Conservation (phyloP, 169 alveolate species). For the Perkinsus olseni region DNA sequence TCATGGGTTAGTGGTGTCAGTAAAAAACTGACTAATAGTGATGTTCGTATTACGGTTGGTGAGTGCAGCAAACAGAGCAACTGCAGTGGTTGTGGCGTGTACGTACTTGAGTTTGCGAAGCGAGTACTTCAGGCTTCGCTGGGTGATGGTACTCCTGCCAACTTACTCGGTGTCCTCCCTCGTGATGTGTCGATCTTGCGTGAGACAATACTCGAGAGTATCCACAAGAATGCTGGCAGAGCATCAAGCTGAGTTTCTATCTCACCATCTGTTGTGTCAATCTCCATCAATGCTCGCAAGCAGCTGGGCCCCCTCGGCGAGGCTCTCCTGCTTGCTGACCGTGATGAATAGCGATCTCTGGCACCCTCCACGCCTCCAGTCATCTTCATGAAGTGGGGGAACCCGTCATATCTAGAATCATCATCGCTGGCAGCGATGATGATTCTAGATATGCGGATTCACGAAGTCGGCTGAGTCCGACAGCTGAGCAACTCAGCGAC, state of each 20-base stretch:
- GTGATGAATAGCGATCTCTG: no score
- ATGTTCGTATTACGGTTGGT: background rate
- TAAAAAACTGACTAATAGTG: background rate
- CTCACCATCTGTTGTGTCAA: background rate
- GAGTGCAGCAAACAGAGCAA: background rate
- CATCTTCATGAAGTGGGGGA: no score
- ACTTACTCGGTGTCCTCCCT: background rate
- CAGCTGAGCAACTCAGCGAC: no score
- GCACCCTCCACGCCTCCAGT: no score
- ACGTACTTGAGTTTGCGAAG: background rate
- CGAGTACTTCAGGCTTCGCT: background rate
- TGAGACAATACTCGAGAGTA: background rate
- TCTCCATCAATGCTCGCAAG: no score
- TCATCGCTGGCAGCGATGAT: no score
- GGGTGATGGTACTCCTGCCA: background rate
- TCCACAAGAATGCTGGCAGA: background rate
- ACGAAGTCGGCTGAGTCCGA: no score
- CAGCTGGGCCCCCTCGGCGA: no score
- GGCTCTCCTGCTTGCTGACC: no score
- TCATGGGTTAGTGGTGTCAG: background rate
- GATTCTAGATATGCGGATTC: no score
- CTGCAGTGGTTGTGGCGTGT: background rate
- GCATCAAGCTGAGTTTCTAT: background rate
- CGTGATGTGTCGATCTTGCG: background rate
- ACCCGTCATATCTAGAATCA: no score